Evolutionary conservation across 2,329 filamentous ascomycete species (phyloP), one percentile per base, ranked within the genome.

Genomic region (Calycina marina): DNA sequence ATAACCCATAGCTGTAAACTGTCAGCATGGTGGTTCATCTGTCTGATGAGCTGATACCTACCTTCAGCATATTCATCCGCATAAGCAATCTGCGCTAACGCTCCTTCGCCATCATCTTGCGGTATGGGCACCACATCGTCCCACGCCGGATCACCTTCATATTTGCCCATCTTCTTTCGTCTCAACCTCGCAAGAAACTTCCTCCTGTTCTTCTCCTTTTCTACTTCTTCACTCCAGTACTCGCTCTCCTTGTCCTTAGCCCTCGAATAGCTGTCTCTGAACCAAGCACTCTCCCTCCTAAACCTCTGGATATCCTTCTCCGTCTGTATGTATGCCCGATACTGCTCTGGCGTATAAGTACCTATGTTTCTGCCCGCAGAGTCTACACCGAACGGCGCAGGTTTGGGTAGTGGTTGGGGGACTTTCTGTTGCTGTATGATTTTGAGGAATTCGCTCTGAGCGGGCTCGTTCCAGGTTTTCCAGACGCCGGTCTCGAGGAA

Each of bases 11-110:
- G 83, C 86, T 77, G 27, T 24, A 24, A 0, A 30, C 11, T 25
- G 18, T 11, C 4, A 32, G 15, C 15, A 31, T 32, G 8, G 35
- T n/a, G n/a, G n/a, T n/a, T 14, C 9, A 30, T 30, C 4, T 30
- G 12, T 15, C 2, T 13, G 8, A 9, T 12, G 18, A 24, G 6
- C 9, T 12, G 11, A 9, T 18, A 43, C 58, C 38, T 56, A 76
- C 72, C 67, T 61, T 94, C 86, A 40, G 77, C 72, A 56, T 98
- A 98, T 42, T 90, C 78, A 18, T 83, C 75, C 2, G 78, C 72
- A 57, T 98, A 98, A 36, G 86, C 77, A 56, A 98, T 98, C 37
- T 77, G 73, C n/a, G 88, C 88, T 37, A 98, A 70, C 16, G 88
- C 84, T 45, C 77, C 67, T 45, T 75, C 78, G 38, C 84, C 81